phyloP scores from a whole-genome alignment of 345 rosid species.

The Anacardium occidentale region DNA sequence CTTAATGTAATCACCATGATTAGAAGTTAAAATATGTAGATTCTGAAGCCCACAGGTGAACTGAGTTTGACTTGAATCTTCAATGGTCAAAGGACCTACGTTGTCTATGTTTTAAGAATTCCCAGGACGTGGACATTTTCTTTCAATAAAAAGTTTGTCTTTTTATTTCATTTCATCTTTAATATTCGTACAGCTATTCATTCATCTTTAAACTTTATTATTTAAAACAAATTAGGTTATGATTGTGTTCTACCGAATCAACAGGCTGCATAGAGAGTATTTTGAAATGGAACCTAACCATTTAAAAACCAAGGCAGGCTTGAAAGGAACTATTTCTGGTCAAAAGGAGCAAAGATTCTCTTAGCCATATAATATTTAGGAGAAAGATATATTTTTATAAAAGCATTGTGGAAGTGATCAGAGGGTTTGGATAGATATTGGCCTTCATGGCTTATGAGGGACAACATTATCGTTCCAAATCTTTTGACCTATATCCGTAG shows the following conservation, averaged over 20 bases:
- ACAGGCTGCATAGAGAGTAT: too few species aligned
- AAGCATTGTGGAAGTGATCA: slow-evolving; percentile 14
- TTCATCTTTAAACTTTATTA: too few species aligned
- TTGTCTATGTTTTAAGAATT: neutral
- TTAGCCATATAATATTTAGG: slow-evolving; percentile 15
- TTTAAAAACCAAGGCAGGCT: neutral
- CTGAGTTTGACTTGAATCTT: slow-evolving; percentile 6
- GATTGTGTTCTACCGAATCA: too few species aligned
- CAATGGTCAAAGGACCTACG: slow-evolving; percentile 13
- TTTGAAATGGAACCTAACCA: too few species aligned
- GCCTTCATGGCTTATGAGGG: neutral
- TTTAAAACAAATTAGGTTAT: too few species aligned
- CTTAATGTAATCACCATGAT: neutral
- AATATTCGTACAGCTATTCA: too few species aligned
- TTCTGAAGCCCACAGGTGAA: slow-evolving; percentile 14
- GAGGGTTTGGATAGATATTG: slow-evolving; percentile 9
- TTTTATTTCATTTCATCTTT: too few species aligned
- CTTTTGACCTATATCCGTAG: slow-evolving; percentile 21
- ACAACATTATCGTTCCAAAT: slow-evolving; percentile 9
- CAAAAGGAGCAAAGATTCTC: slow-evolving; percentile 20
- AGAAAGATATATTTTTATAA: slow-evolving; percentile 6
- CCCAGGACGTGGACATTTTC: too few species aligned
- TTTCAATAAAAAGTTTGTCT: too few species aligned
- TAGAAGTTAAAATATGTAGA: neutral
- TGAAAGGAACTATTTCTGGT: slow-evolving; percentile 13